Evolutionary conservation across 345 rosid species (phyloP).

Genomic region (Bruguiera gymnorhiza): DNA sequence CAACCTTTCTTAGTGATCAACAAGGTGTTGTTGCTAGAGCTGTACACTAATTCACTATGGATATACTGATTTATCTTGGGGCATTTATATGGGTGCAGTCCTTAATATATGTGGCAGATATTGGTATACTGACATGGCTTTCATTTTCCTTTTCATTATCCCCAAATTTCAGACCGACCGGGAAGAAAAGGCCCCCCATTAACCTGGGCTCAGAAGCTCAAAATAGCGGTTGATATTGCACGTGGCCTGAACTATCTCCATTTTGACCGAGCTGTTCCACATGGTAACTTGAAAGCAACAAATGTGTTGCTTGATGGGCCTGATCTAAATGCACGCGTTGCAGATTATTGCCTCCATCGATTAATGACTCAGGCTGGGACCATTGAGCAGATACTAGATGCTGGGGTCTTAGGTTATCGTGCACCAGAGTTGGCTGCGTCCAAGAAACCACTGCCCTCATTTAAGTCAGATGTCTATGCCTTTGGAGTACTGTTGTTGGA

Average conservation of each 20-base stretch:
- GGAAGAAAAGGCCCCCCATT: slow-evolving; percentile 87
- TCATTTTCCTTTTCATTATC: slow-evolving; percentile 14
- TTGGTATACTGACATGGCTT: slow-evolving; percentile 4
- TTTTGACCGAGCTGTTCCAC: slow-evolving; percentile 94
- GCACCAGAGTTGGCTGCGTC: slow-evolving; percentile 92
- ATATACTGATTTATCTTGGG: too few relatives aligned
- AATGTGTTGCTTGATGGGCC: slow-evolving; percentile 80
- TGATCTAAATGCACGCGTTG: slow-evolving; percentile 91
- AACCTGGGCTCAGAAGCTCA: slow-evolving; percentile 79
- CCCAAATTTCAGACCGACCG: slow-evolving; percentile 66
- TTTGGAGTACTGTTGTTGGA: slow-evolving; percentile 83
- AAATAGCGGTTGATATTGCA: slow-evolving; percentile 90
- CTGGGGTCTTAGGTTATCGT: slow-evolving; percentile 87
- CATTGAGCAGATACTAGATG: slow-evolving; percentile 85
- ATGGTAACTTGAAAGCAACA: slow-evolving; percentile 89
- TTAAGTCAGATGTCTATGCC: slow-evolving; percentile 93
- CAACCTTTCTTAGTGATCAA: background rate
- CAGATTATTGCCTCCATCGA: slow-evolving; percentile 94
- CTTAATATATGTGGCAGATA: background rate
- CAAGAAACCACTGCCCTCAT: slow-evolving; percentile 86
- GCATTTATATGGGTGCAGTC: too few relatives aligned
- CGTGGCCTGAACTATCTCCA: slow-evolving; percentile 99
- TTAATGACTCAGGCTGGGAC: slow-evolving; percentile 97
- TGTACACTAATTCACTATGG: too few relatives aligned
- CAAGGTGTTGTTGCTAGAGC: too few relatives aligned